phyloP scores from a whole-genome alignment of 148 eudicot genomes.

The Heliosperma pusillum region DNA sequence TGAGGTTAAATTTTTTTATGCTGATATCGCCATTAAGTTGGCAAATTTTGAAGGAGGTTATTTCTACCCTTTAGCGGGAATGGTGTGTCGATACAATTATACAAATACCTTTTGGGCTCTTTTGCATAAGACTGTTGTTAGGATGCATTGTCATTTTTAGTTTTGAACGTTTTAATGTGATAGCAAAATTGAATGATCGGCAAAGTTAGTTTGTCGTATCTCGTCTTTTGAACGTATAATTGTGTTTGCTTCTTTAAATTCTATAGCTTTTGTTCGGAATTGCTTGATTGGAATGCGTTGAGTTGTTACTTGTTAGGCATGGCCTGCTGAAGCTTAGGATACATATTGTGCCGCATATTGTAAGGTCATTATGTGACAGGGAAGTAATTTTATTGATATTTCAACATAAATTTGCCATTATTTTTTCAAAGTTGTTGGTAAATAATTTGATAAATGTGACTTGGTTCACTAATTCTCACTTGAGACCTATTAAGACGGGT shows the following conservation, averaged over 20 bases:
- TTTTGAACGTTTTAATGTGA: neutral
- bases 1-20: neutral
- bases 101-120: neutral
- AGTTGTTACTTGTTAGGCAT: no score
- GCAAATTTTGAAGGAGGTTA: slow-evolving; percentile 20
- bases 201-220: neutral
- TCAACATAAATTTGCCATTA: no score
- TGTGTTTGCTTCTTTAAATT: neutral
- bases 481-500: no score
- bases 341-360: no score
- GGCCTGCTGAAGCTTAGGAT: no score
- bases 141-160: neutral
- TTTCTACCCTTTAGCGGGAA: neutral
- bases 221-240: neutral
- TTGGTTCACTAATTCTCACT: no score
- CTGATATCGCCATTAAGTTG: slow-evolving; percentile 18
- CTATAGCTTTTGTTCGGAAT: neutral
- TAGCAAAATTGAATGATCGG: neutral
- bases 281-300: neutral
- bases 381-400: no score
- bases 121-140: neutral
- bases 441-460: no score
- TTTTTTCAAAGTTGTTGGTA: no score
- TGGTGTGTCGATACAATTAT: neutral
- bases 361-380: no score